Conservation (phyloP, 208 protist species). For the Pavlovales sp. region DNA sequence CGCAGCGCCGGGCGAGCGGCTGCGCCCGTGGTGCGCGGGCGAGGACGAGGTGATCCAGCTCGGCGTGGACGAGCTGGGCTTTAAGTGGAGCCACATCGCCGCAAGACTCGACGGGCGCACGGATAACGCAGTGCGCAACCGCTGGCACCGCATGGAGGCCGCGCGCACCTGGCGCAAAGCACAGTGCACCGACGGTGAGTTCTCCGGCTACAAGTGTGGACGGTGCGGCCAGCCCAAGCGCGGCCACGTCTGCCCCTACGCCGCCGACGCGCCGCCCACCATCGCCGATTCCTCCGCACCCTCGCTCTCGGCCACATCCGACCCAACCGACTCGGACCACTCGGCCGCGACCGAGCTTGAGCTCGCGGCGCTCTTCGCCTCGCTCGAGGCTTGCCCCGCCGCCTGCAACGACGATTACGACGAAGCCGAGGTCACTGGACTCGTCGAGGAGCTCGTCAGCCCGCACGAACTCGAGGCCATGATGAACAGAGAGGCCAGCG, state of each 20-base stretch:
- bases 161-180: not conserved
- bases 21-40: not conserved
- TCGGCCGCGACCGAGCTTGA: not conserved
- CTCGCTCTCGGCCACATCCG: not conserved
- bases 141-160: conserved; percentile 18
- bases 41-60: conserved; percentile 14
- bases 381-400: not conserved
- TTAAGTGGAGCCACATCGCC: conserved; percentile 16
- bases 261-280: not conserved
- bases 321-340: too few species aligned
- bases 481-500: not conserved
- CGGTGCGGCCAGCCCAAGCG: not conserved
- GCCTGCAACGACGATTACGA: not conserved
- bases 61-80: not conserved
- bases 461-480: too few species aligned
- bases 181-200: not conserved
- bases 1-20: not conserved
- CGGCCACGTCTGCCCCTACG: not conserved
- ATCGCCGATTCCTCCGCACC: too few species aligned
- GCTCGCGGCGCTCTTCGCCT: not conserved
- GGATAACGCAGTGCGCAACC: conserved; percentile 33
- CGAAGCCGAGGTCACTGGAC: not conserved
- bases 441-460: not conserved
- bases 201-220: not conserved
- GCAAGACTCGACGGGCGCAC: not conserved